Base-by-base conservation (phyloP, 225 moss, liverwort and hornwort genomes). In the Ulota crispa region DNA sequence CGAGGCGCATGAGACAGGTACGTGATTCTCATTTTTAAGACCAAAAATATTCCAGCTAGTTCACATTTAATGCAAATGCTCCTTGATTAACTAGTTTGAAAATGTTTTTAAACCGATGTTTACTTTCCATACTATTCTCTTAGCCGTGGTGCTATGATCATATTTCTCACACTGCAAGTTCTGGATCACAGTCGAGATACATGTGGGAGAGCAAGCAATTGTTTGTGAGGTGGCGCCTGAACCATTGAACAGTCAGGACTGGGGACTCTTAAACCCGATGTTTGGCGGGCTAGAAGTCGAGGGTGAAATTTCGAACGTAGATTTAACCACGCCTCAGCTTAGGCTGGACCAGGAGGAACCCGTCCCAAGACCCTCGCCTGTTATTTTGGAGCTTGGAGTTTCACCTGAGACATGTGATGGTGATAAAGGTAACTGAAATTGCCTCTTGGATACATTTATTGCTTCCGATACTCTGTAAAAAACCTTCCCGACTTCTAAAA, bases 381-480 rank as follows among this genome's bases (percentile, higher is more conserved):
- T 70, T 57, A 70, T 83, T 64, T 65, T 90, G 72, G 88, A 88
- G 80, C 88, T 82, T 70, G 88, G 82, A 60, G 57, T 73, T 83
- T 86, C 84, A 70, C 80, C 90, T 32, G 86, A 86, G 71, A 32
- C 75, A 55, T 30, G 24, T 86, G 84, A 82, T 42, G n/a, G 27
- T 45, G 80, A 84, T 72, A 68, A 63, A 88, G 90, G 90, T 90
- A 82, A 75, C 55, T 67, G 67, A 21, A 67, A 79, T 31, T 86
- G 72, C 37, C 32, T 70, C 43, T 76, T 55, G 27, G 68, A 76
- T 50, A 55, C 26, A 8, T 39, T 76, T 61, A 4, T 31, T 54
- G 64, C 65, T 65, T 26, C 39, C 47, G 36, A 30, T 43, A 28
- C 41, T 30, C 68, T 15, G 63, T 45, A 27, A 24, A 30, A 60